Conservation (phyloP, 352 stramenopile genomes). For the Phytophthora pseudosyringae region DNA sequence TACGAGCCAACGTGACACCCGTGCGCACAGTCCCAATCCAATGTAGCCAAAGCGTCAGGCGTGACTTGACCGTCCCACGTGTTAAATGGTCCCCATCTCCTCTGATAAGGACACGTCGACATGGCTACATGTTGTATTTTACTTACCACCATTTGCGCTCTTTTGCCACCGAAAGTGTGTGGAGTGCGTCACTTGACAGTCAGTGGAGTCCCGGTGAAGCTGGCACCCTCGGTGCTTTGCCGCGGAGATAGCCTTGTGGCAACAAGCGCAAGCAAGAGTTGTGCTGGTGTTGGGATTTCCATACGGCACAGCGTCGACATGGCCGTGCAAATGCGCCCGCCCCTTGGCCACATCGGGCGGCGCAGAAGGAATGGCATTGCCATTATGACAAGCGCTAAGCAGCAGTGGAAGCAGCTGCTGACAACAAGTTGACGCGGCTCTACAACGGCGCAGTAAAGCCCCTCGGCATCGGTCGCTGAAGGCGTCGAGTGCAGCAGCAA, state of each 20-base stretch:
- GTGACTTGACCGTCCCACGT: too few relatives aligned
- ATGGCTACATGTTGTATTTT: not conserved
- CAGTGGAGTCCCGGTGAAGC: conserved; percentile 14
- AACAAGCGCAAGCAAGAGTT: not conserved
- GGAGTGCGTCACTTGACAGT: not conserved
- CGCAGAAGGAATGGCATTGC: conserved; percentile 17
- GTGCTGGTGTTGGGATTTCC: conserved; percentile 4
- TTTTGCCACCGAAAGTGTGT: too few relatives aligned
- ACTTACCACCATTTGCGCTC: too few relatives aligned
- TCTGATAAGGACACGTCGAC: too few relatives aligned
- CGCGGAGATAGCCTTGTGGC: conserved; percentile 20
- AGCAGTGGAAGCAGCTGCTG: conserved; percentile 18
- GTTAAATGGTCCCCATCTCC: too few relatives aligned
- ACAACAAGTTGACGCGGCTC: conserved; percentile 1
- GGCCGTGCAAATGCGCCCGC: conserved; percentile 18
- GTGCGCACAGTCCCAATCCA: too few relatives aligned
- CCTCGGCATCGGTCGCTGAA: not conserved
- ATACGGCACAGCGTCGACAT: conserved; percentile 1
- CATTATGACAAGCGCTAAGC: conserved; percentile 7
- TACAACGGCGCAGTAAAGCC: not conserved
- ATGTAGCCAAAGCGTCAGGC: too few relatives aligned
- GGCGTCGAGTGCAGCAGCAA: not conserved
- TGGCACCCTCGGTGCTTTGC: conserved; percentile 4
- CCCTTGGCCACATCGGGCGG: conserved; percentile 8
- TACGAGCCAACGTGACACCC: too few relatives aligned